Conservation (phyloP, 805 yeast genomes). For the Teunomyces barrocoloradensis region DNA sequence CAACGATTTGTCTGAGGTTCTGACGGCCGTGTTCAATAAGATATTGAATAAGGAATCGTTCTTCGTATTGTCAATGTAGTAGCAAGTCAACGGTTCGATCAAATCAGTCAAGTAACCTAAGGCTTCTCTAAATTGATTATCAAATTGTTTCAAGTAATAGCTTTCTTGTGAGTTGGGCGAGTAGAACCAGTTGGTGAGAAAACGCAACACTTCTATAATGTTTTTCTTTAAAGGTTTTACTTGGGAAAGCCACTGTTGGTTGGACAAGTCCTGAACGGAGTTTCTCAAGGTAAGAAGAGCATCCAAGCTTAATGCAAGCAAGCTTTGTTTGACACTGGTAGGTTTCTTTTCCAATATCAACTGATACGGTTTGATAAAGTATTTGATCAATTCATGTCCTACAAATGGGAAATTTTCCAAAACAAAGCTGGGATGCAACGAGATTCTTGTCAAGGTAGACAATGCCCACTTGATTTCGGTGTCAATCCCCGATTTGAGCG, state of each 20-base stretch:
- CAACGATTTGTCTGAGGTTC: constrained; percentile 64
- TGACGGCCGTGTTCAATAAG: constrained; percentile 49
- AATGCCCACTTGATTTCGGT: constrained; percentile 74
- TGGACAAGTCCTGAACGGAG: constrained; percentile 75
- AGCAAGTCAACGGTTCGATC: constrained; percentile 80
- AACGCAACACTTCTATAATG: constrained; percentile 45
- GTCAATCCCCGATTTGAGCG: constrained; percentile 61
- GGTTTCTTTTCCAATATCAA: constrained; percentile 17
- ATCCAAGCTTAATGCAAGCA: constrained; percentile 32
- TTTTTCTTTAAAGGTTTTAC: constrained; percentile 46
- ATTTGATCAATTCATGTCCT: constrained; percentile 39
- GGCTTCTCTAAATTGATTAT: constrained; percentile 51
- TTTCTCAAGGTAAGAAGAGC: constrained; percentile 74
- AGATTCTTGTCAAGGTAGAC: constrained; percentile 48
- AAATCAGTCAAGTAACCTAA: constrained; percentile 71
- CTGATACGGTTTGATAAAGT: constrained; percentile 35
- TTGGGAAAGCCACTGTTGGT: constrained; percentile 73
- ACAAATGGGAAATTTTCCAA: constrained; percentile 43
- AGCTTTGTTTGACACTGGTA: constrained; percentile 14
- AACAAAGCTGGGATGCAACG: constrained; percentile 17
- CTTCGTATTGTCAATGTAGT: constrained; percentile 68
- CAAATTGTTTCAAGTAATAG: constrained; percentile 17
- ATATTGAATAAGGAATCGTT: constrained; percentile 66
- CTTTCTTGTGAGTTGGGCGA: constrained; percentile 13
- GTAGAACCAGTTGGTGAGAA: constrained; percentile 34